Conservation (phyloP, 83 land plant genomes). For the Larix sibirica region DNA sequence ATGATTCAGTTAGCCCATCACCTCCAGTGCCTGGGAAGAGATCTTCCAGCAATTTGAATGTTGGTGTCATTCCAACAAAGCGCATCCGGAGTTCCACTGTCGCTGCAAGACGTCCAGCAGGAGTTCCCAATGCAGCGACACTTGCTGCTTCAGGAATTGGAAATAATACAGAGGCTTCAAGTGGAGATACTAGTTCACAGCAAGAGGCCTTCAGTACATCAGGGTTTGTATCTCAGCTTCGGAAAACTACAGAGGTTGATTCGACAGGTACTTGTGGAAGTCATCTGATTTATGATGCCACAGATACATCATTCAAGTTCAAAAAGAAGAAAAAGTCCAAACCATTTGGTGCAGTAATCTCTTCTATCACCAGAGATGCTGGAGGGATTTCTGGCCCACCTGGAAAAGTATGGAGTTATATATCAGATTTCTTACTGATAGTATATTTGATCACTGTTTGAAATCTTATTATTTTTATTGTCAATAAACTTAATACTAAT, state of each 20-base stretch:
- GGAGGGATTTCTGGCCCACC: constrained; percentile 11
- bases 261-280: constrained; percentile 45
- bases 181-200: constrained; percentile 76
- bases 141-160: constrained; percentile 27
- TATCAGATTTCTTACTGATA: too few relatives aligned
- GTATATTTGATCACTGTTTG: too few relatives aligned
- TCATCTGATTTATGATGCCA: constrained; percentile 38
- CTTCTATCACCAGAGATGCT: constrained; percentile 15
- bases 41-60: constrained; percentile 37
- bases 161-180: constrained; percentile 66
- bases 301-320: constrained; percentile 38
- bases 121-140: constrained; percentile 37
- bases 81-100: constrained; percentile 73
- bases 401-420: constrained; percentile 21
- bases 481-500: too few relatives aligned
- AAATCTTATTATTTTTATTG: too few relatives aligned
- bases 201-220: constrained; percentile 73
- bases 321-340: constrained; percentile 90
- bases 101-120: constrained; percentile 64
- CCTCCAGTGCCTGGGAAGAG: constrained; percentile 47
- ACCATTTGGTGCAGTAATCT: constrained; percentile 41
- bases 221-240: constrained; percentile 43
- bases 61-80: constrained; percentile 80
- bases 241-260: constrained; percentile 60
- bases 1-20: constrained; percentile 21